These are phyloP conservation scores for Excoecaria agallocha DNA, from an alignment of 345 rosid species.

Conservation along the genomic window DNA sequence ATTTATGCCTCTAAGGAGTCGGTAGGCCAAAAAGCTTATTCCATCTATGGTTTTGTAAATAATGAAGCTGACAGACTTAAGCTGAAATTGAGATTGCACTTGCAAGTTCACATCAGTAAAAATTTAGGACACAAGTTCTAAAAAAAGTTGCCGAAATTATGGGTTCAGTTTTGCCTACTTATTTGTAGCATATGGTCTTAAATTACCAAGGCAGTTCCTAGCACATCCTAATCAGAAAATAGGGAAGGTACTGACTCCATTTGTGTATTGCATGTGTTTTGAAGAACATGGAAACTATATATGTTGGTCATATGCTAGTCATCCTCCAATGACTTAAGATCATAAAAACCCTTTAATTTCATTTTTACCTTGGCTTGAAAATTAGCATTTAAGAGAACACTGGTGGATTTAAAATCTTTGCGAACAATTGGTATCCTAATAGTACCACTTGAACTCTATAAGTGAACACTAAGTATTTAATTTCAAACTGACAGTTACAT, in stretches of 20 bases:
- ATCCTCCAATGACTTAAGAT: background rate
- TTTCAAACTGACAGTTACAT: too few relatives aligned
- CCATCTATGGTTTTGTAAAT: background rate
- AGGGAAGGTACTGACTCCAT: background rate
- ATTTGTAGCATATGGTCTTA: too few relatives aligned
- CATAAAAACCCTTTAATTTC: background rate
- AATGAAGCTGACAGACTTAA: background rate
- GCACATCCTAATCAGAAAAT: background rate
- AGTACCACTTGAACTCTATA: conserved; percentile 15
- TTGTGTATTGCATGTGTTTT: background rate
- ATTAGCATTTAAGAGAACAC: conserved; percentile 64
- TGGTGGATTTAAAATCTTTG: conserved; percentile 92
- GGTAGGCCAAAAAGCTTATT: background rate
- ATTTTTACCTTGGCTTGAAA: conserved; percentile 77
- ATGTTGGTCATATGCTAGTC: background rate
- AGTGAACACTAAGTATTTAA: too few relatives aligned
- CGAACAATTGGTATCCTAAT: conserved; percentile 90
- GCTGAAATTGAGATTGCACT: background rate
- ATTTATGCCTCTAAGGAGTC: too few relatives aligned
- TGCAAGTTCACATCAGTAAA: background rate
- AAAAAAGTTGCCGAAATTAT: background rate
- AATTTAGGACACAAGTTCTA: background rate
- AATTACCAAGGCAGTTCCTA: conserved; percentile 1
- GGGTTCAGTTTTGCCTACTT: too few relatives aligned
- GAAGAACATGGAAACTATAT: background rate